Percentiles rank a stretch among this genome's conserved stretches.
phyloP scores from a whole-genome alignment of 192 early-diverging fungal species.

The Lobosporangium transversale region DNA sequence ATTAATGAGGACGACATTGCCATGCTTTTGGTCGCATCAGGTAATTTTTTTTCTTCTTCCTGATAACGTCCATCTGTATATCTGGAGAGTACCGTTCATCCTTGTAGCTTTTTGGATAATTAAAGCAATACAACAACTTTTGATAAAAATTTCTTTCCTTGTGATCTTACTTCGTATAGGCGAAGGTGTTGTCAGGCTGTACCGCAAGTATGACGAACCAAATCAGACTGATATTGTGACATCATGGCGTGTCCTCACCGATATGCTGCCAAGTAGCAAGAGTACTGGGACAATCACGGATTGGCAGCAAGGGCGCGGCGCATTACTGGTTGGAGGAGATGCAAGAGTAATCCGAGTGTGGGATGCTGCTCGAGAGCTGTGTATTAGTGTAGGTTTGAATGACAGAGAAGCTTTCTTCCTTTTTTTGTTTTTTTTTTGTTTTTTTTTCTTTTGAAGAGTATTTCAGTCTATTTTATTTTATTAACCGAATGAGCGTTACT shows the following conservation, averaged over 20 bases:
- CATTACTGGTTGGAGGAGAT: conserved; percentile 75
- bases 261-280: conserved; percentile 67
- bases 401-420: not conserved
- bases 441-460: too few species aligned
- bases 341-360: conserved; percentile 74
- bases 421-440: not conserved
- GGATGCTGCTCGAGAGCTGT: conserved; percentile 83
- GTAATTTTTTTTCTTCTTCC: conserved; percentile 47
- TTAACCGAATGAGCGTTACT: too few species aligned
- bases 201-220: conserved; percentile 71
- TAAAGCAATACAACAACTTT: too few species aligned
- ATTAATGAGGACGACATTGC: conserved; percentile 93
- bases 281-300: conserved; percentile 73
- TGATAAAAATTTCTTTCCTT: too few species aligned
- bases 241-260: conserved; percentile 80
- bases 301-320: conserved; percentile 82
- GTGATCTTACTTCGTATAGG: too few species aligned
- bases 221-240: conserved; percentile 71
- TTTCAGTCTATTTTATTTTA: too few species aligned
- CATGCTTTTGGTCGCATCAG: conserved; percentile 85
- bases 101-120: too few species aligned
- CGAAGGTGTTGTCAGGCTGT: conserved; percentile 83
- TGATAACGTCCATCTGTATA: too few species aligned
- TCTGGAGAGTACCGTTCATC: too few species aligned
- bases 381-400: conserved; percentile 66